A percentile compares a stretch with the other conserved stretches of the same genome.
Conservation (phyloP, 148 eudicot species). For the Suaeda aralocaspica region DNA sequence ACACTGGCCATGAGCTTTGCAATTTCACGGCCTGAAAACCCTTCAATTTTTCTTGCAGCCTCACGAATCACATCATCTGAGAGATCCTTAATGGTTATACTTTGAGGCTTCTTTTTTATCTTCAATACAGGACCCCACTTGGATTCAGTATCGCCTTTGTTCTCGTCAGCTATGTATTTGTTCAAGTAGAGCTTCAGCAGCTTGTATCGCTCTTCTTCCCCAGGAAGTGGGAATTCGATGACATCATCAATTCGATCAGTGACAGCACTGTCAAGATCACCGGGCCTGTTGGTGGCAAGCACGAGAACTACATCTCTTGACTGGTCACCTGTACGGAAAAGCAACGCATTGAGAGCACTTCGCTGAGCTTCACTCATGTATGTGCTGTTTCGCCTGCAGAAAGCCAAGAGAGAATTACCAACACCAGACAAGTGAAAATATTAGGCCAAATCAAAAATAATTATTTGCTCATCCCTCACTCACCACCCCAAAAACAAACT, state of each 20-base stretch:
- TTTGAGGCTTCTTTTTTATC: conserved; percentile 50
- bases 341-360: conserved; percentile 90
- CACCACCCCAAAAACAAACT: not conserved
- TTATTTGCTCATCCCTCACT: not conserved
- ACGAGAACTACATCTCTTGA: conserved; percentile 94
- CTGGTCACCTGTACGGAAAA: conserved; percentile 93
- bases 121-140: conserved; percentile 49
- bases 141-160: conserved; percentile 24
- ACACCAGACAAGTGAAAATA: not conserved
- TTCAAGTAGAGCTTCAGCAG: conserved; percentile 71
- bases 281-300: conserved; percentile 90
- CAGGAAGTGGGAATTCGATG: conserved; percentile 86
- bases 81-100: conserved; percentile 62
- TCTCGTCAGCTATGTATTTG: conserved; percentile 50
- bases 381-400: conserved; percentile 78
- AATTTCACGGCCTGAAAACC: conserved; percentile 95
- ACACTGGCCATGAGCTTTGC: conserved; percentile 93
- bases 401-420: not conserved
- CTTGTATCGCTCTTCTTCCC: conserved; percentile 85
- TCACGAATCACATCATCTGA: conserved; percentile 69
- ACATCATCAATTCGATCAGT: conserved; percentile 96
- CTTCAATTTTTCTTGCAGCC: conserved; percentile 77
- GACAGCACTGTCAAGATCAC: conserved; percentile 87
- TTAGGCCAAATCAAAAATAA: not conserved
- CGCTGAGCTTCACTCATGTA: conserved; percentile 97